Conservation (phyloP, 495 filamentous ascomycete species). For the Podospora pseudoanserina region DNA sequence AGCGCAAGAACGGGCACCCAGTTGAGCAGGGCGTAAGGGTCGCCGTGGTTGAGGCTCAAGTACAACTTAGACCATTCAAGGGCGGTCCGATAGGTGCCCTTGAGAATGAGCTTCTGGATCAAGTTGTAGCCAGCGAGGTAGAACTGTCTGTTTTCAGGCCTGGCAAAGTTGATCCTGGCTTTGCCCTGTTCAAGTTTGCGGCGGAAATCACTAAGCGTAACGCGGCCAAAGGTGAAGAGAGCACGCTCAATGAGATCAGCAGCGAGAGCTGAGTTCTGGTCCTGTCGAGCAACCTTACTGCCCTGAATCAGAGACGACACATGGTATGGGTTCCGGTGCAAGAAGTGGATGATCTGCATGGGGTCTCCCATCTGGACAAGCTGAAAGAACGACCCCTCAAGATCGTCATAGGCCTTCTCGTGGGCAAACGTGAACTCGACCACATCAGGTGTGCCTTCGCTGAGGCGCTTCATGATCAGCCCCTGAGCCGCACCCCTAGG, state of each 20-base stretch:
- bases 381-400: constrained; percentile 71
- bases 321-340: constrained; percentile 65
- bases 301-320: constrained; percentile 90
- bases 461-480: constrained; percentile 74
- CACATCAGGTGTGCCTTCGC: constrained; percentile 44
- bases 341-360: constrained; percentile 51
- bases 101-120: constrained; percentile 74
- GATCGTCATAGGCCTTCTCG: constrained; percentile 66
- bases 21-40: constrained; percentile 78
- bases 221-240: constrained; percentile 87
- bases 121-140: constrained; percentile 89
- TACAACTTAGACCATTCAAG: constrained; percentile 90
- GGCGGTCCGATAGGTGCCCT: constrained; percentile 89
- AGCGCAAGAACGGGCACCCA: constrained; percentile 80
- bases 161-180: constrained; percentile 71
- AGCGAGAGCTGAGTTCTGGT: constrained; percentile 77
- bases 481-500: constrained; percentile 76
- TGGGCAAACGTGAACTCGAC: constrained; percentile 73
- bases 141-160: constrained; percentile 85
- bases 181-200: constrained; percentile 71
- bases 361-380: constrained; percentile 82
- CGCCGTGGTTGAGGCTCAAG: constrained; percentile 68
- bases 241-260: constrained; percentile 88
- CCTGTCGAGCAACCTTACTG: constrained; percentile 85
- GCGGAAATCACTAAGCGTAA: constrained; percentile 73